These are phyloP conservation scores for Colletotrichum lentis DNA, from an alignment of 2,329 filamentous ascomycete species.

Conservation along the genomic window DNA sequence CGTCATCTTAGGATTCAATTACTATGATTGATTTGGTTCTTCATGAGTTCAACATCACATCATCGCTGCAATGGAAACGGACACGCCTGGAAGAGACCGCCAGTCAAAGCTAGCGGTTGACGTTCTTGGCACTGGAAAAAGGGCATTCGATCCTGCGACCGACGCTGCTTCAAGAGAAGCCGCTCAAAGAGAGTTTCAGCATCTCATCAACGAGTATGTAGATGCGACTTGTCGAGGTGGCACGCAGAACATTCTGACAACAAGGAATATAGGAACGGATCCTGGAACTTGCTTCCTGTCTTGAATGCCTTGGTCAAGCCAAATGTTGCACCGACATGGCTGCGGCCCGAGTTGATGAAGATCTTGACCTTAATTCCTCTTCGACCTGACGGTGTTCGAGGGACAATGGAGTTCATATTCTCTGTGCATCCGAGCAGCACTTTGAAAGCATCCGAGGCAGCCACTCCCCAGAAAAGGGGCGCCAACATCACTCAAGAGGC, in stretches of 20 bases:
- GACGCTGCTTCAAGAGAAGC: slow-evolving; percentile 47
- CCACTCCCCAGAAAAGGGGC: slow-evolving; percentile 61
- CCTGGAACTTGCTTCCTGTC: slow-evolving; percentile 65
- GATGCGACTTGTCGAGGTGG: background rate
- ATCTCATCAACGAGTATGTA: slow-evolving; percentile 59
- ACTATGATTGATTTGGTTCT: background rate
- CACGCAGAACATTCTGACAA: slow-evolving; percentile 41
- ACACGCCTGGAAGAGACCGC: slow-evolving; percentile 21
- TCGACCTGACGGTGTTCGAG: slow-evolving; percentile 69
- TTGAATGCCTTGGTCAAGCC: slow-evolving; percentile 72
- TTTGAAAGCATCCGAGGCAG: slow-evolving; percentile 51
- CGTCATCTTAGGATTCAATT: background rate
- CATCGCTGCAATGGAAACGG: slow-evolving; percentile 28
- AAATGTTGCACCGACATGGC: slow-evolving; percentile 64
- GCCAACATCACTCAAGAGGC: slow-evolving; percentile 74
- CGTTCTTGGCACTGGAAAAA: slow-evolving; percentile 53
- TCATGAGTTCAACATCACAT: background rate
- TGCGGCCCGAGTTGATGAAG: slow-evolving; percentile 64
- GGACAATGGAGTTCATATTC: slow-evolving; percentile 75
- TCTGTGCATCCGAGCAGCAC: slow-evolving; percentile 68
- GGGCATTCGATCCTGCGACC: slow-evolving; percentile 58
- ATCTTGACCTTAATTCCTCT: slow-evolving; percentile 69
- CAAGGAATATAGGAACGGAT: slow-evolving; percentile 42
- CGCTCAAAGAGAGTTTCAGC: slow-evolving; percentile 52
- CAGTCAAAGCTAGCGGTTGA: slow-evolving; percentile 43